Base-by-base conservation (phyloP, 306 rosid genomes). In the Quillaja saponaria region DNA sequence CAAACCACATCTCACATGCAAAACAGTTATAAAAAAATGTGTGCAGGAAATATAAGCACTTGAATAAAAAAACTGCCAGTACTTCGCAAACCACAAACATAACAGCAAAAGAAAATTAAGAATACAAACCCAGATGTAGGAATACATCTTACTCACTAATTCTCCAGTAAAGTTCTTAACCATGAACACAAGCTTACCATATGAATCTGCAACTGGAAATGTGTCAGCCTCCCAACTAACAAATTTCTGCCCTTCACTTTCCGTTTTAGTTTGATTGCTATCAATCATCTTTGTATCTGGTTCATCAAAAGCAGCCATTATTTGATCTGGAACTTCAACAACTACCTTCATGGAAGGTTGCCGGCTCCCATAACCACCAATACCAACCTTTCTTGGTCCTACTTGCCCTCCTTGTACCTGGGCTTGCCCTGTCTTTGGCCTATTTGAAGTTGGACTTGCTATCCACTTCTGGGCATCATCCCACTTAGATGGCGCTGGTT, bases 401-500 rank as follows among this genome's bases (percentile, higher is more conserved):
- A 42, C 80, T 50, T 80, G 87, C 42, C 81, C 91, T 34, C 73
- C 78, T 54, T 73, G 89, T 56, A 67, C 81, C 62, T 87, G 89
- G 34, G 68, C 64, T 60, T 72, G 90, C 52, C 75, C 90, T 13
- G 77, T 63, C 79, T 86, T 92, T 0, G 90, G 84, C 67, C 86
- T 62, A 70, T 84, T 86, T 9, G 87, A 77, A 28, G 84, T 92
- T 15, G 96, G 96, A 68, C 98, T 88, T 1, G 95, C 95, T 54
- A 92, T 88, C 98, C 98, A 92, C 76, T 92, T 88, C 80, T 88
- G 96, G 6, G 98, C 98, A 81, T 92, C 96, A 48, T 86, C 96
- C 98, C 98, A 92, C 67, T 92, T 92, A 50, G 98, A 92, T 16
- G 90, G 95, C 1, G 95, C 88, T 15, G 98, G 95, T 69, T 92